Base-by-base conservation (phyloP, 495 filamentous ascomycete genomes). In the Trypethelium eluteriae region DNA sequence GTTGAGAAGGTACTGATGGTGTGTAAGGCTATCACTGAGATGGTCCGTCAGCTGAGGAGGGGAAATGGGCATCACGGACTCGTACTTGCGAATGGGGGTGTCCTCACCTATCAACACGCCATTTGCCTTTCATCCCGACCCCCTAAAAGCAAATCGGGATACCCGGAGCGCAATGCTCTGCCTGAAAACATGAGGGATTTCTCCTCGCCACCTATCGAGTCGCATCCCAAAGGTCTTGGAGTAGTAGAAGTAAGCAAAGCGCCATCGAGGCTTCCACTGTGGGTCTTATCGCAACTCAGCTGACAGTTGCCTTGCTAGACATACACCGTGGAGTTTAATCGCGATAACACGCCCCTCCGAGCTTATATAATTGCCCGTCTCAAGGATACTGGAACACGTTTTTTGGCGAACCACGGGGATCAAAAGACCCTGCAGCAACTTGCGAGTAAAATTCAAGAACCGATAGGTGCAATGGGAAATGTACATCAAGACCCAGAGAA, bases 81-180 rank as follows among this genome's bases (percentile, higher is more conserved):
- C 0, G 75, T 85, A 2, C 75, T 85, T n/a, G 81, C 81, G 3
- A 86, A 85, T 68, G 83, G 83, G 7, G 83, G 83, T 0, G 73
- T 81, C 18, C 65, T 82, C 12, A 83, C 82, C 0, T 82, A 86
- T 65, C 83, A 85, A 67, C 76, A 84, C 68, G 80, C 78, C 6
- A 71, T 86, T 9, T 80, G 79, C 67, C 72, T 86, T 2, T 83
- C 81, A 1, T 74, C 65, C 0, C 59, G 70, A 38, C 80, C 80
- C 5, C 76, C 78, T 41, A 66, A 62, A 6, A 74, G 77, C 34
- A 72, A 70, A 12, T 65, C 62, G 2, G 66, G 49, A 0, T 84
- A 85, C 69, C 81, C 83, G 2, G 67, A 70, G 18, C 64, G 68
- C 38, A 79, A 80, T 46, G 71, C 74, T 16, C 70, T 80, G 1